Evolutionary conservation across 2,329 filamentous ascomycete genomes (phyloP), one percentile per base, ranked within the genome.

Genomic region (Neonectria punicea): DNA sequence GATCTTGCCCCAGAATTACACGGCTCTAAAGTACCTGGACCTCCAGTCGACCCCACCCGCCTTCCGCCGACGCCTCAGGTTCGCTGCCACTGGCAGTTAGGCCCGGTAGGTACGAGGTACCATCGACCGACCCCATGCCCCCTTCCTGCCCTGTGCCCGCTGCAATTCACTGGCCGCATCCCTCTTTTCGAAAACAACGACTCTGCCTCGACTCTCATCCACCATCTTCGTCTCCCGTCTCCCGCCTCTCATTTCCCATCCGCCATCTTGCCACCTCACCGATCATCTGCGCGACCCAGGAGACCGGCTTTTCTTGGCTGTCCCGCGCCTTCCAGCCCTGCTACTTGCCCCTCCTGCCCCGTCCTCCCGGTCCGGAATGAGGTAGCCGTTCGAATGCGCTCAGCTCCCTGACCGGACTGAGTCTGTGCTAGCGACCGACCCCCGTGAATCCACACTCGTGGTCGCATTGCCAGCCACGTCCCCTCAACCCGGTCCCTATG

Each of bases 351-450:
- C 61, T 39, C 43, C 30, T 32, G 43, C n/a, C 43, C 65, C 59
- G 58, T 68, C 59, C 64, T 69, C 49, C 67, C 67, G 57, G 70
- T 74, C 74, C 84, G 85, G 84, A 84, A 88, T 88, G 86, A 84
- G 85, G 86, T 87, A 87, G 84, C 80, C 79, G 76, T 77, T 79
- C 81, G 80, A 79, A 80, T 81, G 80, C 78, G 79, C 85, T 87
- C 86, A 87, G 85, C 82, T 87, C 85, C 86, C 81, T 86, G 80
- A 83, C 82, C 80, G 86, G 86, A 88, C 86, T 87, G 85, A 85
- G 84, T 79, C 76, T 73, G 73, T 72, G 70, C 72, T 72, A 73
- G 73, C 70, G 68, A 72, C 68, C 68, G 68, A 69, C 65, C 67
- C 63, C 70, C 66, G 69, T 71, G 65, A 61, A 70, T 67, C 69